Evolutionary conservation across 108 stramenopile species (phyloP), one percentile per base, ranked within the genome.

Genomic region (Pelagomonas calceolata): DNA sequence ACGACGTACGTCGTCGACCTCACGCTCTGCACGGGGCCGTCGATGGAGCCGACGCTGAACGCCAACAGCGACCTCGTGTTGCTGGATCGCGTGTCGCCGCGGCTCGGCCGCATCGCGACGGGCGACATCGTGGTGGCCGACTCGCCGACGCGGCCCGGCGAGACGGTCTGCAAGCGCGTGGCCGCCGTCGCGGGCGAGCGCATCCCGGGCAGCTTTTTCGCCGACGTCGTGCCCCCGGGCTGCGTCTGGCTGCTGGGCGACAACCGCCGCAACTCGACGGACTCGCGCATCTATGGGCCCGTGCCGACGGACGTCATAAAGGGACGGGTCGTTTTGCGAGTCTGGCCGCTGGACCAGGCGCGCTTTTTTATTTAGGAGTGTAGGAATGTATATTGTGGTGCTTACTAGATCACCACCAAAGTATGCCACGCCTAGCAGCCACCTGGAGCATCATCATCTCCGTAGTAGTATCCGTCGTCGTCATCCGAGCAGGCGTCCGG

Each of bases 201-300:
- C 15, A 73, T 81, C 5, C n/a, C 71, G n/a, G 74, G 78, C 16
- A 44, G 35, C 30, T 64, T 43, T 17, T 34, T 64, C 26, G 44
- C 70, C 30, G 66, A 70, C 65, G 66, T 44, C 43, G 78, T 80
- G 18, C 79, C 79, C 34, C 33, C 43, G 37, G 81, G 82, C 12
- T 79, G 77, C 63, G 76, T 80, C 10, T 83, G 81, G 81, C 67
- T 83, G 0, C 76, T 80, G 45, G 82, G 82, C 29, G 82, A 83
- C 34, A 83, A 83, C 70, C 51, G 70, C 18, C 26, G 31, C 32
- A 83, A 83, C 45, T 80, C 79, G 16, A 79, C 76, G 12, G 82
- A 83, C 64, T 83, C 82, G n/a, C 73, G 82, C 33, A 21, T 36
- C 17, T 83, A 83, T 37, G 82, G 82, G 33, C 76, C 82, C 16